A percentile compares a stretch with the other conserved stretches of the same genome.
Evolutionary conservation across 2,329 filamentous ascomycete genomes (phyloP).

Genomic region (Cladophialophora immunda): DNA sequence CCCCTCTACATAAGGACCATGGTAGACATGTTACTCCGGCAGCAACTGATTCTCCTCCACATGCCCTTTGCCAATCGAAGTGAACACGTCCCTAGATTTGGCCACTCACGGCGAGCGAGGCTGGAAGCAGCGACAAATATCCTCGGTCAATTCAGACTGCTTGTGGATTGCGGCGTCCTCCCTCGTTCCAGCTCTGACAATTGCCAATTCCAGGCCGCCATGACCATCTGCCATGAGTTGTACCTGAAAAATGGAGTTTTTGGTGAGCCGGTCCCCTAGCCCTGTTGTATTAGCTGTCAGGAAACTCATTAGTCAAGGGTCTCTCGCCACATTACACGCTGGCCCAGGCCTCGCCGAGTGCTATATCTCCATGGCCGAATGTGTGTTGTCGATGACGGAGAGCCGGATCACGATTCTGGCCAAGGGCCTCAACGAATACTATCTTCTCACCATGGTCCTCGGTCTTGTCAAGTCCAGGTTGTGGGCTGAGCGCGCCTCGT

Average conservation of each 20-base stretch:
- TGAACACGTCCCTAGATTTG: constrained; percentile 4
- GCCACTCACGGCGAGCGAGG: constrained; percentile 41
- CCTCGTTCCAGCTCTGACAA: constrained; percentile 16
- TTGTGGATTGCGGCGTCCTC: constrained; percentile 32
- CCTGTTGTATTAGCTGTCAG: no score
- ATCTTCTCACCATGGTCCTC: constrained; percentile 45
- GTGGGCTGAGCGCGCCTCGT: constrained; percentile 35
- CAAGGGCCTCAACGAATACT: constrained; percentile 47
- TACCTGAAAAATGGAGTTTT: constrained; percentile 1
- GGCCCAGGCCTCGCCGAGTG: constrained; percentile 31
- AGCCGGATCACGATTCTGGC: constrained; percentile 46
- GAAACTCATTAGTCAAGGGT: constrained; percentile 13
- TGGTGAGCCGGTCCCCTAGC: constrained; percentile 2
- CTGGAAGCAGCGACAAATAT: constrained; percentile 31
- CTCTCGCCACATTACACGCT: constrained; percentile 27
- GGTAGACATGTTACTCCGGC: constrained; percentile 38
- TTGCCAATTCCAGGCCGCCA: constrained; percentile 22
- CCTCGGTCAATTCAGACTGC: constrained; percentile 29
- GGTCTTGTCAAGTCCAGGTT: constrained; percentile 43
- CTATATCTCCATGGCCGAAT: constrained; percentile 13
- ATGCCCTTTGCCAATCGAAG: constrained; percentile 41
- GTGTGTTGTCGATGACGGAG: constrained; percentile 43
- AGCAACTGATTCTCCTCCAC: constrained; percentile 43
- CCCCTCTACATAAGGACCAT: neutral
- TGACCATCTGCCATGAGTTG: constrained; percentile 27